Percentiles rank a stretch among this genome's conserved stretches.
Conservation (phyloP, 2,329 filamentous ascomycete genomes). For the Penicillium italicum region DNA sequence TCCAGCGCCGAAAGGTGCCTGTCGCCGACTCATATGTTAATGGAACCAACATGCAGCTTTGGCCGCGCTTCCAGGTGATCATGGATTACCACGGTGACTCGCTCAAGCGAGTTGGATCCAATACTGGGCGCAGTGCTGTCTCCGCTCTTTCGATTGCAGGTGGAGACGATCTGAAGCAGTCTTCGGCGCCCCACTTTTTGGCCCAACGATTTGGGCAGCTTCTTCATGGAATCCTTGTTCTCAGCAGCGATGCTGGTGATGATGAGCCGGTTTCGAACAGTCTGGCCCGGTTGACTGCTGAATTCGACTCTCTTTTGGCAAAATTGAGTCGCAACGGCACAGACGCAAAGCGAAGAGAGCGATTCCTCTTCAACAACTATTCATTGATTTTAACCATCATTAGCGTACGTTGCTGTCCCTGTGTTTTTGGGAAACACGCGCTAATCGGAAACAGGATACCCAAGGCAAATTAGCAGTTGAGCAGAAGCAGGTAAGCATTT, state of each 20-base stretch:
- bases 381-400: constrained; percentile 92
- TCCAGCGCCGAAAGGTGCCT: constrained; percentile 86
- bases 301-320: constrained; percentile 78
- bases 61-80: constrained; percentile 90
- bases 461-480: constrained; percentile 57
- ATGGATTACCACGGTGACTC: constrained; percentile 93
- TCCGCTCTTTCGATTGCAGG: constrained; percentile 54
- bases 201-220: constrained; percentile 97
- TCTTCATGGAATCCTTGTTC: constrained; percentile 73
- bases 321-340: constrained; percentile 72
- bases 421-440: not conserved
- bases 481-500: constrained; percentile 54
- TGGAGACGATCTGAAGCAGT: constrained; percentile 42
- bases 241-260: constrained; percentile 88
- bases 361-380: constrained; percentile 95
- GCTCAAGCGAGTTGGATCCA: constrained; percentile 58
- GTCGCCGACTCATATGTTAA: constrained; percentile 90
- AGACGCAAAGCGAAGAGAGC: constrained; percentile 74
- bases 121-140: constrained; percentile 48
- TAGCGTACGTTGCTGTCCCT: constrained; percentile 48
- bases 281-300: constrained; percentile 68
- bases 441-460: constrained; percentile 38
- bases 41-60: constrained; percentile 89
- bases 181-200: constrained; percentile 74
- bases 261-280: constrained; percentile 88